Evolutionary conservation across 257 asterid species (phyloP).

Genomic region (Solanum paucissectum): DNA sequence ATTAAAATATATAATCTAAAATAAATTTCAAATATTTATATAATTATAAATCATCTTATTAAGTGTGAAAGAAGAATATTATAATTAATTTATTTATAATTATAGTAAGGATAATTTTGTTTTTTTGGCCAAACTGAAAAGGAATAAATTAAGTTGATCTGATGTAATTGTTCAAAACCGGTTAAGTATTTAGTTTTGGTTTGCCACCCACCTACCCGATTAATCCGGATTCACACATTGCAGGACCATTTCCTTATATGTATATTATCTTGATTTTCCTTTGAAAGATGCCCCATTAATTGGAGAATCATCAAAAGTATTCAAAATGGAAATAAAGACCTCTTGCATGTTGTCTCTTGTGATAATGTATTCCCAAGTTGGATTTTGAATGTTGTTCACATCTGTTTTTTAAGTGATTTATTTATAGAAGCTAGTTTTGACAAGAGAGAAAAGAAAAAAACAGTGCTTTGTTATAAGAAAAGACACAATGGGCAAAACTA

Average conservation of each 20-base stretch:
- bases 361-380: neutral
- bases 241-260: neutral
- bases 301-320: neutral
- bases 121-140: neutral
- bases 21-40: neutral
- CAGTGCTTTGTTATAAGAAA: neutral
- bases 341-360: neutral
- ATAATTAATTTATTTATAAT: neutral
- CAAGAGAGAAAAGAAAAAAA: neutral
- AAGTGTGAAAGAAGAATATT: neutral
- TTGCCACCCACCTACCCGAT: neutral
- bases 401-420: neutral
- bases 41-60: neutral
- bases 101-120: neutral
- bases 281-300: neutral
- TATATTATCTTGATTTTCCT: neutral
- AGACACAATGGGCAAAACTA: neutral
- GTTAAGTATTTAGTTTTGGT: neutral
- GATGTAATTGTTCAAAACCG: neutral
- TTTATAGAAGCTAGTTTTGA: neutral
- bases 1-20: too few species aligned
- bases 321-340: neutral
- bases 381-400: neutral
- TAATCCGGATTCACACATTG: neutral
- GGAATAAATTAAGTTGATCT: neutral